These are phyloP conservation scores for Camellia lanceoleosa DNA, from an alignment of 148 eudicot genomes.

Conservation along the genomic window DNA sequence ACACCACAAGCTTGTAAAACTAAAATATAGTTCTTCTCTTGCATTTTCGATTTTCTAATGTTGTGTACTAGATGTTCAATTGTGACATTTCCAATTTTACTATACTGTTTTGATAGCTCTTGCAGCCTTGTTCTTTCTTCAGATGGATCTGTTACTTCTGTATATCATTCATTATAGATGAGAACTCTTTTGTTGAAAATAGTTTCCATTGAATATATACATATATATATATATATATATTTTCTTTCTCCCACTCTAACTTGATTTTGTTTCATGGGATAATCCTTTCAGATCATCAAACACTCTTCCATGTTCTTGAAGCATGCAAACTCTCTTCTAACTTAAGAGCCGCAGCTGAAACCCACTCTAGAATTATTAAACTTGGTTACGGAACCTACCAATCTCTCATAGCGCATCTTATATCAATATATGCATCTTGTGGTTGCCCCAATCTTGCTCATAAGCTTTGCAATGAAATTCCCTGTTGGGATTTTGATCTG, in stretches of 20 bases:
- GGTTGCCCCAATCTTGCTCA: slow-evolving; percentile 33
- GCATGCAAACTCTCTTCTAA: slow-evolving; percentile 35
- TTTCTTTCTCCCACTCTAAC: not conserved
- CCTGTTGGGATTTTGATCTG: slow-evolving; percentile 33
- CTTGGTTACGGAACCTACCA: slow-evolving; percentile 43
- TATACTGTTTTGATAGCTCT: not conserved
- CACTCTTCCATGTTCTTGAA: slow-evolving; percentile 38
- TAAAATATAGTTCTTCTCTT: not conserved
- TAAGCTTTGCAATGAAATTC: slow-evolving; percentile 40
- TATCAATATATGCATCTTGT: slow-evolving; percentile 34
- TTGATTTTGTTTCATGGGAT: not conserved
- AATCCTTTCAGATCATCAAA: slow-evolving; percentile 37
- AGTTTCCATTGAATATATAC: not conserved
- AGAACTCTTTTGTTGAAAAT: not conserved
- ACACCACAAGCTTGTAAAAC: not conserved
- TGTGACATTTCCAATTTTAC: no score
- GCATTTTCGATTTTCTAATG: not conserved
- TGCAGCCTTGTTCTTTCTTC: not conserved
- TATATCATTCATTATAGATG: not conserved
- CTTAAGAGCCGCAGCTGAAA: slow-evolving; percentile 27
- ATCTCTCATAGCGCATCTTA: slow-evolving; percentile 34
- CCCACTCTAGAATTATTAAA: slow-evolving; percentile 49
- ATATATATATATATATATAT: no score
- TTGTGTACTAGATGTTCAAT: not conserved
- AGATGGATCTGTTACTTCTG: not conserved